Conservation (phyloP, 495 filamentous ascomycete genomes). For the Annulohypoxylon moriforme region DNA sequence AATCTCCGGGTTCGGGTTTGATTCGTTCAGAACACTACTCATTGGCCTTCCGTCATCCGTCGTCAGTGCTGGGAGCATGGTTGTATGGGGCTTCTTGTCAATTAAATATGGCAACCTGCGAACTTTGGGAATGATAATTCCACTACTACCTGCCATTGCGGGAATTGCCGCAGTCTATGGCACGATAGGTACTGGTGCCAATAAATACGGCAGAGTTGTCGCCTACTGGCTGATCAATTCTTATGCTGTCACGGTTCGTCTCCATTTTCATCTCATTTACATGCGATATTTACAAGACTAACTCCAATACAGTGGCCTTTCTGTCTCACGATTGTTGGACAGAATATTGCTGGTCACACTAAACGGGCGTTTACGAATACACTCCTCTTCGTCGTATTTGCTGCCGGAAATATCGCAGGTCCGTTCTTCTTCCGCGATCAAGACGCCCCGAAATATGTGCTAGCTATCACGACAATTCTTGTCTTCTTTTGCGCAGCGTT, state of each 20-base stretch:
- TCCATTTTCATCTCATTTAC: neutral
- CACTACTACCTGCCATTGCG: conserved; percentile 6
- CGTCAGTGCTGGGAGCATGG: conserved; percentile 13
- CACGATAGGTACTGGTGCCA: conserved; percentile 12
- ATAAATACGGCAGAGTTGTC: conserved; percentile 12
- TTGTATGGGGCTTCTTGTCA: conserved; percentile 11
- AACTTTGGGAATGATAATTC: conserved; percentile 17
- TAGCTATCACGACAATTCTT: conserved; percentile 17
- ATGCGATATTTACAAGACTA: neutral
- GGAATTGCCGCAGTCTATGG: conserved; percentile 15
- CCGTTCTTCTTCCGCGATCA: conserved; percentile 16
- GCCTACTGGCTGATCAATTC: conserved; percentile 16
- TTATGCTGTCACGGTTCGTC: conserved; percentile 14
- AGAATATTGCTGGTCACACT: conserved; percentile 8
- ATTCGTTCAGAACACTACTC: conserved; percentile 6
- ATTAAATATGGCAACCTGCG: conserved; percentile 14
- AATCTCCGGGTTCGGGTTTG: conserved; percentile 10
- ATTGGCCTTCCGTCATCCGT: conserved; percentile 15
- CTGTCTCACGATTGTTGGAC: conserved; percentile 9
- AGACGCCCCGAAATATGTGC: conserved; percentile 1
- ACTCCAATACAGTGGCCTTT: conserved; percentile 1
- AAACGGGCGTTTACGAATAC: conserved; percentile 13
- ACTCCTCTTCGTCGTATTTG: conserved; percentile 10
- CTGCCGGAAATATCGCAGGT: conserved; percentile 10
- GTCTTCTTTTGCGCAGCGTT: conserved; percentile 14